Percentiles rank a stretch among this genome's conserved stretches.
These are phyloP conservation scores for Trichoderma citrinoviride DNA, from an alignment of 2,329 filamentous ascomycete genomes.

Conservation along the genomic window DNA sequence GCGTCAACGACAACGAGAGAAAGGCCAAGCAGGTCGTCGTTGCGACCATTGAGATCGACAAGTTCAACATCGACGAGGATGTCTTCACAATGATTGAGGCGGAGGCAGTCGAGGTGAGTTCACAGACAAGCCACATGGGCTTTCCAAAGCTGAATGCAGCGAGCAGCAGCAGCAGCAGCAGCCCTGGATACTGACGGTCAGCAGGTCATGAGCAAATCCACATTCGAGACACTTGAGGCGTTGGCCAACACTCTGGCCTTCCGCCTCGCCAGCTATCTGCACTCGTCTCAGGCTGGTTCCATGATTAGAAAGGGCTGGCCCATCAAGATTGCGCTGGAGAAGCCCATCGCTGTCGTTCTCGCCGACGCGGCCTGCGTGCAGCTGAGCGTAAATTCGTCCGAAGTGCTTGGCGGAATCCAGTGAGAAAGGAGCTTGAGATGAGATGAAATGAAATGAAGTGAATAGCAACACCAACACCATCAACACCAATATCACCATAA, in stretches of 20 bases:
- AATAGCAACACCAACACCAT: too few relatives aligned
- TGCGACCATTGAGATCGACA: slow-evolving; percentile 61
- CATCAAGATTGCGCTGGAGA: slow-evolving; percentile 63
- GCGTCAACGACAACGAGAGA: slow-evolving; percentile 71
- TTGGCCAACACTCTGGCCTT: slow-evolving; percentile 50
- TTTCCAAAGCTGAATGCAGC: background rate
- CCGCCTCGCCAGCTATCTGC: slow-evolving; percentile 46
- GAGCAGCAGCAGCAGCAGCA: background rate
- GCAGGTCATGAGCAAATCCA: slow-evolving; percentile 54
- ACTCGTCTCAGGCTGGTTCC: slow-evolving; percentile 14
- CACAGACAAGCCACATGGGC: background rate
- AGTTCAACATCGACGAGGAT: slow-evolving; percentile 46
- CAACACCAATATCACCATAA: background rate
- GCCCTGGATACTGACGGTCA: slow-evolving; percentile 1
- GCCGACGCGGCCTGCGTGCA: slow-evolving; percentile 71
- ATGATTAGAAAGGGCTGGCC: slow-evolving; percentile 41
- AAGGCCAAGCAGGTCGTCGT: slow-evolving; percentile 63
- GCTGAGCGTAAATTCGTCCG: slow-evolving; percentile 33
- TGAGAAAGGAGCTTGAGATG: background rate
- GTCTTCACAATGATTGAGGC: slow-evolving; percentile 56
- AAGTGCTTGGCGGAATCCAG: slow-evolving; percentile 22
- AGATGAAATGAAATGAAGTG: too few relatives aligned
- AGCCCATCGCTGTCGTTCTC: slow-evolving; percentile 70
- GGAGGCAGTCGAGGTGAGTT: slow-evolving; percentile 59
- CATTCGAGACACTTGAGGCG: slow-evolving; percentile 63